These are phyloP conservation scores for Melaleuca alternifolia DNA, from an alignment of 345 rosid genomes.

Conservation along the genomic window DNA sequence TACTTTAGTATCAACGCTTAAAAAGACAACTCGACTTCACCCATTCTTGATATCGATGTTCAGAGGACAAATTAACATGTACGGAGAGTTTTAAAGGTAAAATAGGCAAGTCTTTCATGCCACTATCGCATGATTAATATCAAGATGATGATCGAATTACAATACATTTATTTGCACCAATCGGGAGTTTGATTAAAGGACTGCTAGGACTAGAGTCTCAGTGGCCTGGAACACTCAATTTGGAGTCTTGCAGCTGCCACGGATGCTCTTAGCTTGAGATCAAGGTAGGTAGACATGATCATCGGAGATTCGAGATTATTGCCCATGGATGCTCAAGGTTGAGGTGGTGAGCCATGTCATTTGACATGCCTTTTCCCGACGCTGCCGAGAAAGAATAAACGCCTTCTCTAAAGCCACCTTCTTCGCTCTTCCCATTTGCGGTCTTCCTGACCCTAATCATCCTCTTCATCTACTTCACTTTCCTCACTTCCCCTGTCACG, in stretches of 20 bases:
- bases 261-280: background rate
- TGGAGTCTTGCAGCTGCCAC: too few species aligned
- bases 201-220: too few species aligned
- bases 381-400: background rate
- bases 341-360: accelerated
- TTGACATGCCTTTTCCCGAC: background rate
- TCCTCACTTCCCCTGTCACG: too few species aligned
- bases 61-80: background rate
- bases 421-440: constrained; percentile 32
- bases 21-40: too few species aligned
- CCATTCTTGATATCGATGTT: background rate
- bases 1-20: too few species aligned
- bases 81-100: background rate
- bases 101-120: too few species aligned
- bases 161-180: too few species aligned
- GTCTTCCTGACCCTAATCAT: constrained; percentile 40
- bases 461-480: constrained; percentile 36
- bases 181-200: too few species aligned
- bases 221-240: too few species aligned
- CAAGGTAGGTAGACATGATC: background rate
- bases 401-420: constrained; percentile 49
- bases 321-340: background rate
- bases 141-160: too few species aligned
- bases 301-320: background rate
- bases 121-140: too few species aligned